Percentiles rank a stretch among this genome's conserved stretches.
Evolutionary conservation across 768 basidiomycete species (phyloP).

Genomic region (Podaxis sp.): DNA sequence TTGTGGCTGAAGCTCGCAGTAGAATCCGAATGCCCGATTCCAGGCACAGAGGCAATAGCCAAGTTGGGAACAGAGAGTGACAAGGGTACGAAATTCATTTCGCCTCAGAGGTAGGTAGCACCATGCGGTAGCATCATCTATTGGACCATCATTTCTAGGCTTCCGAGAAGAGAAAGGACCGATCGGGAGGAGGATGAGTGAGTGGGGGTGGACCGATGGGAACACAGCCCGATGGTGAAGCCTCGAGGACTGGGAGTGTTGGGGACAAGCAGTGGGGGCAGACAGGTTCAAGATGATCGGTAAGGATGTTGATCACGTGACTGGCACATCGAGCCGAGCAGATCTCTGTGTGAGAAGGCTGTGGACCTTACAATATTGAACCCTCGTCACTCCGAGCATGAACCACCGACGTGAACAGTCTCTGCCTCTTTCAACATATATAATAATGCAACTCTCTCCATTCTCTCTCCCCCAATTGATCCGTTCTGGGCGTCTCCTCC

Average conservation of each 20-base stretch:
- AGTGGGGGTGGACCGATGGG: neutral
- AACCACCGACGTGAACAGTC: constrained; percentile 3
- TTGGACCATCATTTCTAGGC: neutral
- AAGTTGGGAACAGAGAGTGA: neutral
- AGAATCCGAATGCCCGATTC: neutral
- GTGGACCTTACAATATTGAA: neutral
- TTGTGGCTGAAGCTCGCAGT: neutral
- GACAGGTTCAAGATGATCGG: neutral
- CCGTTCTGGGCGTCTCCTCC: constrained; percentile 26
- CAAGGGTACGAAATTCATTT: neutral
- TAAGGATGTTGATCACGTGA: neutral
- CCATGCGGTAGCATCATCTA: neutral
- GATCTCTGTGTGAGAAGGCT: neutral
- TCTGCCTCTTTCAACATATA: constrained; percentile 22
- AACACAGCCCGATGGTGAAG: neutral
- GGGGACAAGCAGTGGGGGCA: neutral
- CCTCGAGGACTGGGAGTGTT: neutral
- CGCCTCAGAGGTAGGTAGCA: neutral
- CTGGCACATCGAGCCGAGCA: neutral
- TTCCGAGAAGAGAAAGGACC: neutral
- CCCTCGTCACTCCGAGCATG: constrained; percentile 4
- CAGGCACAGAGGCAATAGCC: neutral
- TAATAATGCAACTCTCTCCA: constrained; percentile 29
- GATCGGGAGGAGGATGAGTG: neutral
- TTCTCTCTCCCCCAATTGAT: constrained; percentile 27